Evolutionary conservation across 2,329 filamentous ascomycete species (phyloP), one percentile per base, ranked within the genome.

Genomic region (Chalaropsis ovoidea): DNA sequence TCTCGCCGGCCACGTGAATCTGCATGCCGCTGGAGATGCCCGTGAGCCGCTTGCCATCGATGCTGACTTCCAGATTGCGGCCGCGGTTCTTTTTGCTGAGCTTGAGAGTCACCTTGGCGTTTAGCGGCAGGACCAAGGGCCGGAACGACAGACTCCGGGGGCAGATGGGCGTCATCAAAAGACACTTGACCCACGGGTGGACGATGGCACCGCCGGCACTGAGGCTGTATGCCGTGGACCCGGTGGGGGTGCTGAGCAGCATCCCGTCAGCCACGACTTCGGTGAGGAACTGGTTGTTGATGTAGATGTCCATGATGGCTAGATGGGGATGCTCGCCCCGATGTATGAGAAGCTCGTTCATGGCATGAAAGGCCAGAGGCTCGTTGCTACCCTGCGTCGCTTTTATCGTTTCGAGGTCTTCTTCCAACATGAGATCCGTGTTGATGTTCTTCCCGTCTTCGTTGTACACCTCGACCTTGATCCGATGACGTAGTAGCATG

Each of bases 331-430:
- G 87, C 42, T 88, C 86, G 49, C 94, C 94, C 24, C 94, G 86
- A 75, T 99, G 94, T 43, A 99, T 87, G 1, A 95, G 87, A 11
- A 99, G 86, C 75, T 99, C 94, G 74, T 99, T 99, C 77, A 97
- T 89, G 62, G 94, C 94, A 69, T 85, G 82, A 42, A 86, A 75
- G 3, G 49, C 63, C 5, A 70, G 52, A 63, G 76, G 70, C 60
- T 64, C 45, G 19, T 43, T 45, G 8, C 45, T 56, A 13, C 61
- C 27, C 1, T 60, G 49, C 11, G 45, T 49, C 11, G 7, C 52
- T n/a, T 19, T 42, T 1, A 68, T 64, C 7, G 61, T 61, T 17
- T 35, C 52, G 11, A 61, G 41, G 6, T 74, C 76, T 1, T 77
- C 76, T 3, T 78, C 76, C 0, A 78, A 77, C 67, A 79, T 75